Evolutionary conservation across 1,284 basidiomycete genomes (phyloP), one percentile per base, ranked within the genome.

Genomic region (Agaricales sp.): DNA sequence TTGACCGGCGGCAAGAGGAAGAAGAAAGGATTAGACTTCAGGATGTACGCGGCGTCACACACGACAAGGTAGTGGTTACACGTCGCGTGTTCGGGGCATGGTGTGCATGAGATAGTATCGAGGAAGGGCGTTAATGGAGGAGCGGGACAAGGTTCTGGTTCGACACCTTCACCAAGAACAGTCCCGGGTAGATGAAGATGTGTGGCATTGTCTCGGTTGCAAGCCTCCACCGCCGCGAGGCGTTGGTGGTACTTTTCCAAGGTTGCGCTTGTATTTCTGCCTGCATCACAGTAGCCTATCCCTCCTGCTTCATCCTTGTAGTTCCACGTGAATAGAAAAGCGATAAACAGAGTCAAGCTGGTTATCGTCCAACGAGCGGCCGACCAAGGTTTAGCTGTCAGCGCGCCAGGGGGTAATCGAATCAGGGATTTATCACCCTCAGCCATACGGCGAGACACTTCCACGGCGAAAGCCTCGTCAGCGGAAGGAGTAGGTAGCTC

Each of bases 271-370:
- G 81, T 83, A 43, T 67, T 64, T 45, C 65, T 74, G 4, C 74
- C 79, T 8, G 79, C 66, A 57, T 92, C 84, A 64, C 92, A 96
- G 67, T 80, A 96, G 0, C 93, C 92, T 56, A 92, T 80, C 1
- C 72, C 63, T 0, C 82, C 66, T 3, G 87, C 91, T 53, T 87
- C 77, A 3, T 61, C 54, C 64, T 87, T 87, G 67, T 77, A 83
- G 22, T 73, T 68, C 37, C 72, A 61, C 37, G 73, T 58, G 54
- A 73, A 63, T 14, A 70, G 66, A 21, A 67, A 55, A 46, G 67
- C 59, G 13, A 74, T 50, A 14, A 71, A 50, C 26, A 72, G 51
- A 3, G 72, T 57, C 53, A 60, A 43, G 52, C 74, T 41, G 60
- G 76, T 13, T 50, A 76, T 25, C 47, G 68, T 67, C 39, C 68